Conservation (phyloP, 371 early-diverging fungal genomes). For the Basidiobolus meristosporus region DNA sequence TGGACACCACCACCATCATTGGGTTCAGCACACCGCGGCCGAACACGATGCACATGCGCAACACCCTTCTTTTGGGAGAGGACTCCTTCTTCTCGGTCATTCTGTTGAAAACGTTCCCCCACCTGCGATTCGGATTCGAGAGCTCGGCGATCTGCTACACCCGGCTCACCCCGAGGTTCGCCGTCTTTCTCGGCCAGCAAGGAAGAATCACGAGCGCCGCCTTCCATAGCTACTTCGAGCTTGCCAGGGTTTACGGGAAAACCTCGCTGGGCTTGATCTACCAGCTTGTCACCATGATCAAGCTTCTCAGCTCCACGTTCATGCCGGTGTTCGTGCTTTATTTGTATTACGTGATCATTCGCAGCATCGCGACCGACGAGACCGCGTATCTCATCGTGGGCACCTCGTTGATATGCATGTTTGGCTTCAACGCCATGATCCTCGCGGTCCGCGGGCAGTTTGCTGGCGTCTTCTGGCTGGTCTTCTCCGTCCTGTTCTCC, state of each 20-base stretch:
- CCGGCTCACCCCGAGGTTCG: slow-evolving; percentile 86
- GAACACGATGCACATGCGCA: slow-evolving; percentile 95
- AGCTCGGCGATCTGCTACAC: slow-evolving; percentile 91
- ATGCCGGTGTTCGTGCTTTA: slow-evolving; percentile 85
- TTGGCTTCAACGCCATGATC: slow-evolving; percentile 67
- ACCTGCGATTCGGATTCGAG: slow-evolving; percentile 86
- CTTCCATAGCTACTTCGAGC: slow-evolving; percentile 84
- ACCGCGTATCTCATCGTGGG: slow-evolving; percentile 38
- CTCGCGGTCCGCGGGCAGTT: slow-evolving; percentile 68
- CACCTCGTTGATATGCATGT: slow-evolving; percentile 39
- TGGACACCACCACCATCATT: slow-evolving; percentile 70
- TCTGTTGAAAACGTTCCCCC: slow-evolving; percentile 94
- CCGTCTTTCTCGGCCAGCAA: slow-evolving; percentile 89
- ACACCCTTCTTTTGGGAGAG: slow-evolving; percentile 64
- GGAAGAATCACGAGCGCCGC: slow-evolving; percentile 98
- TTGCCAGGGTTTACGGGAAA: slow-evolving; percentile 64
- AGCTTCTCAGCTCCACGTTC: slow-evolving; percentile 80
- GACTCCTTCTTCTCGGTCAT: slow-evolving; percentile 93
- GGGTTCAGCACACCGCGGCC: slow-evolving; percentile 88
- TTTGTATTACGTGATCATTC: slow-evolving; percentile 52
- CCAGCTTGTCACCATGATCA: slow-evolving; percentile 87
- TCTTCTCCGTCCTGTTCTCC: slow-evolving; percentile 43
- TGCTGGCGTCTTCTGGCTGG: slow-evolving; percentile 87
- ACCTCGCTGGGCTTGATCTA: slow-evolving; percentile 97
- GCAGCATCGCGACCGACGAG: slow-evolving; percentile 18